Percentiles rank a stretch among this genome's conserved stretches.
Evolutionary conservation across 441 rosid genomes (phyloP).

Genomic region (Gossypium laxum): DNA sequence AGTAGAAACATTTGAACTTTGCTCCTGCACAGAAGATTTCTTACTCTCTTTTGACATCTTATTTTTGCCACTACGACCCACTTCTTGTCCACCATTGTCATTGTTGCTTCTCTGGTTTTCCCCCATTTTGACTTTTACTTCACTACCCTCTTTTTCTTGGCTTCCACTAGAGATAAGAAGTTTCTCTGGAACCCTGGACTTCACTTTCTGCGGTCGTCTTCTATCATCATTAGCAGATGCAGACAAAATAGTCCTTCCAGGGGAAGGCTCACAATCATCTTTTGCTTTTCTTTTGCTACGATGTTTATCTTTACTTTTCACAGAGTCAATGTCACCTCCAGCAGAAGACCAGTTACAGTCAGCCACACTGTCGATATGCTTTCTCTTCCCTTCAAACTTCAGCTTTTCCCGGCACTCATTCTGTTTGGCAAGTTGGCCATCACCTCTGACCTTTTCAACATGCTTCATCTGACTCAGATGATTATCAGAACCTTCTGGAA

Average conservation of each 20-base stretch:
- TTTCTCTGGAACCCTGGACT: conserved; percentile 17
- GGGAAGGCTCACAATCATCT: conserved; percentile 17
- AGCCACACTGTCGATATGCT: conserved; percentile 13
- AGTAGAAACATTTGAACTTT: conserved; percentile 21
- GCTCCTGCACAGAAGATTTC: conserved; percentile 31
- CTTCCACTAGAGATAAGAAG: conserved; percentile 18
- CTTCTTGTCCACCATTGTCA: conserved; percentile 19
- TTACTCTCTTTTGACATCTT: conserved; percentile 25
- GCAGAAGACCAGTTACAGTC: conserved; percentile 15
- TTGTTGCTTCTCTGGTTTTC: conserved; percentile 23
- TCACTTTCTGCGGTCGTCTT: conserved; percentile 22
- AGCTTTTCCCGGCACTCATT: conserved; percentile 24
- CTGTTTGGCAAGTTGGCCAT: conserved; percentile 21
- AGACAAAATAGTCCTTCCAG: conserved; percentile 25
- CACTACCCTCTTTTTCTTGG: conserved; percentile 24
- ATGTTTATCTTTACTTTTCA: conserved; percentile 23
- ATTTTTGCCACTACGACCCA: conserved; percentile 18
- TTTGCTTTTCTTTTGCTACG: conserved; percentile 28
- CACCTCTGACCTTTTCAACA: conserved; percentile 19
- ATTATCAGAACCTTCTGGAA: conserved; percentile 22
- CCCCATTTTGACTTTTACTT: conserved; percentile 21
- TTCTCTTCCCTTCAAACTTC: conserved; percentile 23
- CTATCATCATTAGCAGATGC: conserved; percentile 25
- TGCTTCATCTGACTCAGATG: conserved; percentile 22
- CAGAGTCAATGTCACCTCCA: conserved; percentile 22